Evolutionary conservation across 2,329 filamentous ascomycete genomes (phyloP).

Genomic region (Talaromyces funiculosus): DNA sequence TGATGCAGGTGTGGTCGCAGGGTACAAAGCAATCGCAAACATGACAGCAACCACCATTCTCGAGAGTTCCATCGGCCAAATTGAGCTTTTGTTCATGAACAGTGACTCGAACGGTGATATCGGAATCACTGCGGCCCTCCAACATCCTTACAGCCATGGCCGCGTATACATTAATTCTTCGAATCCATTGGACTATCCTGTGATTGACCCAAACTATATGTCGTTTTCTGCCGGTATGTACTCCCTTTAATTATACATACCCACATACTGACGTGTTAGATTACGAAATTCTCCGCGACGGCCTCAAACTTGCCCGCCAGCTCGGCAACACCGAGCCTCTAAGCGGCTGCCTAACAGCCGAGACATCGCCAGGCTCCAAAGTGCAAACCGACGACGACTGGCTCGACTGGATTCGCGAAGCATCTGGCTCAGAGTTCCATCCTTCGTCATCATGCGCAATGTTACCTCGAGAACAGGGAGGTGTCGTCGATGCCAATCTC

Average conservation of each 20-base stretch:
- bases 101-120: constrained; percentile 24
- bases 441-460: constrained; percentile 25
- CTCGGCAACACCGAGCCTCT: constrained; percentile 21
- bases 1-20: constrained; percentile 20
- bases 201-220: constrained; percentile 27
- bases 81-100: constrained; percentile 27
- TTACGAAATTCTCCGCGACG: constrained; percentile 21
- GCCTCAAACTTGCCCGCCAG: constrained; percentile 23
- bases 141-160: constrained; percentile 27
- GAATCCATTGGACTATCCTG: constrained; percentile 24
- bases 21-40: constrained; percentile 26
- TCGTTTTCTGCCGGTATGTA: constrained; percentile 22
- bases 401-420: constrained; percentile 19
- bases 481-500: constrained; percentile 25
- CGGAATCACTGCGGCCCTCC: constrained; percentile 25
- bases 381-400: constrained; percentile 23
- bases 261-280: constrained; percentile 18
- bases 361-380: constrained; percentile 19
- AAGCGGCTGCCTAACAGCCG: constrained; percentile 18
- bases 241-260: not conserved
- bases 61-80: constrained; percentile 20
- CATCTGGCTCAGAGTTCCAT: constrained; percentile 23
- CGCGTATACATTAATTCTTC: constrained; percentile 28
- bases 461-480: constrained; percentile 23
- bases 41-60: constrained; percentile 22